These are phyloP conservation scores for Yamadazyma sp. DNA, from an alignment of 1,139 yeast genomes.

Conservation along the genomic window DNA sequence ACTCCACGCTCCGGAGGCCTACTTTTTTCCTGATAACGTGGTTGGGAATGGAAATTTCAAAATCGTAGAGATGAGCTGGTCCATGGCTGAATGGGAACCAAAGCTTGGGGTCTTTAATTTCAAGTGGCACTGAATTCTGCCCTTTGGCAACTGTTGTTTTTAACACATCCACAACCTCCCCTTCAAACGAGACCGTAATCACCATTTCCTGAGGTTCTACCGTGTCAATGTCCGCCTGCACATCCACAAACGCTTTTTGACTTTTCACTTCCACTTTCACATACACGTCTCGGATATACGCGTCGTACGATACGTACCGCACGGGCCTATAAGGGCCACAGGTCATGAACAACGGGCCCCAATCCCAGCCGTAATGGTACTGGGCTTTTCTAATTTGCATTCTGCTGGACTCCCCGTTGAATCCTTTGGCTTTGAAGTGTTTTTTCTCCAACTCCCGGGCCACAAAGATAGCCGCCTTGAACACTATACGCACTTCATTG, in stretches of 20 bases:
- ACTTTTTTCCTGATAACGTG: constrained; percentile 16
- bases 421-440: constrained; percentile 22
- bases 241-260: constrained; percentile 14
- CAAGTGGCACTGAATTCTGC: constrained; percentile 7
- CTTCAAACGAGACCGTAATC: constrained; percentile 1
- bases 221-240: constrained; percentile 13
- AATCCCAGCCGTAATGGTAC: constrained; percentile 60
- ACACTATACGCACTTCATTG: constrained; percentile 21
- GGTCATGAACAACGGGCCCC: constrained; percentile 52
- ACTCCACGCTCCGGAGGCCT: constrained; percentile 39
- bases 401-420: constrained; percentile 43
- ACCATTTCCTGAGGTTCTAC: not conserved
- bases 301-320: constrained; percentile 25
- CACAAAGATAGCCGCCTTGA: constrained; percentile 21
- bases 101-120: constrained; percentile 23
- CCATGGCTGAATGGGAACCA: constrained; percentile 48
- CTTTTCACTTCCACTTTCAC: constrained; percentile 21
- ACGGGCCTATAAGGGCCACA: constrained; percentile 50
- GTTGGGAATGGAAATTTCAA: constrained; percentile 16
- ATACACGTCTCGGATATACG: constrained; percentile 20
- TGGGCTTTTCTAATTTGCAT: constrained; percentile 51
- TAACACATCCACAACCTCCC: constrained; percentile 3
- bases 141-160: constrained; percentile 5
- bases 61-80: constrained; percentile 29
- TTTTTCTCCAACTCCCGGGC: constrained; percentile 23